Conservation (phyloP, 176 grass and related monocot species). For the Hordeum vulgare region MorexV3_pseudomolecules_assembly NC_058520.1:360346794-360347293, state of each 20-base stretch:
- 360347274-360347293: slow-evolving; percentile 18
- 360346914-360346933: slow-evolving; percentile 14
- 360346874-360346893: slow-evolving; percentile 21
- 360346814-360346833: neutral
- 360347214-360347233: neutral
- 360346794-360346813: neutral
- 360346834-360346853: neutral
- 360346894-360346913: neutral
- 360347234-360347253: neutral
- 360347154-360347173: neutral
- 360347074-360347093: slow-evolving; percentile 21
- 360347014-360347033: neutral
- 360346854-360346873: neutral
- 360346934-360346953: neutral
- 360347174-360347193: neutral
- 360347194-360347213: neutral
- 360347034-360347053: slow-evolving; percentile 30
- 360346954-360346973: neutral
- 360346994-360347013: neutral
- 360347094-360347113: neutral
- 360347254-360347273: neutral
- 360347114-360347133: neutral
- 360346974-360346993: neutral
- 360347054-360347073: slow-evolving; percentile 23
- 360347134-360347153: neutral